Evolutionary conservation across 1,284 basidiomycete genomes (phyloP).

Genomic region (Sporisorium reilianum): DNA sequence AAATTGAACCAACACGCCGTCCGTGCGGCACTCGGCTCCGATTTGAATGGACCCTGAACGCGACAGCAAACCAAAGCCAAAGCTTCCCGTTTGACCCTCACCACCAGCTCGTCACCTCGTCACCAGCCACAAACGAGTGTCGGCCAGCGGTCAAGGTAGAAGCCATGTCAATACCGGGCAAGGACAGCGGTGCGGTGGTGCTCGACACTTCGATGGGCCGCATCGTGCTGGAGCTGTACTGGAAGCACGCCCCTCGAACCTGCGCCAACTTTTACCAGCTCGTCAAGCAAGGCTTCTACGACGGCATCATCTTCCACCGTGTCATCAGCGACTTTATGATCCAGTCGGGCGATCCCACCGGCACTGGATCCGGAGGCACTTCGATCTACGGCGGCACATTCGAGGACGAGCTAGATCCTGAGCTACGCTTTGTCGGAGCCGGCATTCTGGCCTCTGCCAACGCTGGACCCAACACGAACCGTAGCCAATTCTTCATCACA

Average conservation of each 20-base stretch:
- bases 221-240: conserved; percentile 64
- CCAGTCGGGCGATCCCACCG: conserved; percentile 95
- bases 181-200: conserved; percentile 47
- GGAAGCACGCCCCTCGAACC: conserved; percentile 63
- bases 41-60: conserved; percentile 40
- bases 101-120: conserved; percentile 1
- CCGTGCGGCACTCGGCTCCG: conserved; percentile 42
- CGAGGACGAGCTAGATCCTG: conserved; percentile 89
- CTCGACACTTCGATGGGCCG: conserved; percentile 64
- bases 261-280: conserved; percentile 64
- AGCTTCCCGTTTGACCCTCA: neutral
- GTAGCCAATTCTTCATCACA: conserved; percentile 98
- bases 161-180: conserved; percentile 43
- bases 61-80: neutral
- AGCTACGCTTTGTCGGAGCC: conserved; percentile 90
- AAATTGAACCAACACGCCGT: conserved; percentile 5
- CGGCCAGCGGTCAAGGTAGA: neutral
- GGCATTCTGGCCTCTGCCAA: conserved; percentile 99
- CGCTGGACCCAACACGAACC: conserved; percentile 91
- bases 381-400: conserved; percentile 74
- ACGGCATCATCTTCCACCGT: conserved; percentile 87
- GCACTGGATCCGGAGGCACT: conserved; percentile 94
- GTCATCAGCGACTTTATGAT: conserved; percentile 99
- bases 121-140: neutral
- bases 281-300: conserved; percentile 65